Evolutionary conservation across 306 rosid genomes (phyloP), one percentile per base, ranked within the genome.

Genomic region (Datisca glomerata): DNA sequence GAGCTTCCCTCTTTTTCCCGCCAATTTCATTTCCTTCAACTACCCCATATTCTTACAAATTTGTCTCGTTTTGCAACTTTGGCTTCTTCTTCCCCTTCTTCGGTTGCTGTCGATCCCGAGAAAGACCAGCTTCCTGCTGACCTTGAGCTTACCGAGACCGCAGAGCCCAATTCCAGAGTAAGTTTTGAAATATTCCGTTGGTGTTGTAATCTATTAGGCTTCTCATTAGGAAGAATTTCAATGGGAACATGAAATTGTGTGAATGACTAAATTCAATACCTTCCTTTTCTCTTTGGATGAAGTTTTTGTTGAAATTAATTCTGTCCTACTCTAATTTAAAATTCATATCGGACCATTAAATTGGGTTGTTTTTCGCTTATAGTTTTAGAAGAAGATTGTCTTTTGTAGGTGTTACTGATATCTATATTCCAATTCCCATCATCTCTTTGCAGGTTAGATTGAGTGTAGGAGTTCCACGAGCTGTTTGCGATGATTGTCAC

Each of bases 401-500:
- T 8, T 31, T 31, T 31, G 36, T 4, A 31, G n/a, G 36, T 14
- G 36, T 46, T 21, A 21, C 39, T 56, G 12, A 21, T 38, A 31
- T 1, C 36, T 31, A 31, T 5, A 12, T 14, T 31, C n/a, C n/a
- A 31, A 8, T 31, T 12, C 21, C 29, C 2, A 24, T 41, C 22
- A n/a, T 61, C 36, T 55, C 16, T 43, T 33, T 63, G 73, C 81
- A 89, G 97, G 79, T 83, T 53, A 89, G 72, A 56, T 55, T 89
- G 78, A 73, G 66, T 18, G 76, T 89, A 20, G 74, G 79, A 49
- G 97, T 89, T 49, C 97, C 97, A 31, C 54, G 75, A 20, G 58
- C 66, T 36, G 91, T 89, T 21, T 83, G 95, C 18, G 68, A 89
- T 53, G 95, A 83, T 56, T 89, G 93, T 63, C 73, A 83, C 85